A percentile compares a stretch with the other conserved stretches of the same genome.
Conservation (phyloP, 495 filamentous ascomycete species). For the Friedmanniomyces simplex region DNA sequence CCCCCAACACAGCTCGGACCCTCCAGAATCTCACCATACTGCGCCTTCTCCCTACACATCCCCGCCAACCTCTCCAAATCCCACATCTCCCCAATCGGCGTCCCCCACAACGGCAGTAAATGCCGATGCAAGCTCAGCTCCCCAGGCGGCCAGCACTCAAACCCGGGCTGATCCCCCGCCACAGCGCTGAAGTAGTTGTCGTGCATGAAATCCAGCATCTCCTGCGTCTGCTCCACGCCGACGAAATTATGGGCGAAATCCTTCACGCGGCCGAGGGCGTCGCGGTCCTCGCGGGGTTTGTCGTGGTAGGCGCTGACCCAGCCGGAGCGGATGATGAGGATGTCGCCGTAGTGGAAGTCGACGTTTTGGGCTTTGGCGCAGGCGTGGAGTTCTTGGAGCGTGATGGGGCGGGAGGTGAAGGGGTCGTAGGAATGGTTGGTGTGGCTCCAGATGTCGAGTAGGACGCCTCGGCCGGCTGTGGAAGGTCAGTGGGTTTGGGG, state of each 20-base stretch:
- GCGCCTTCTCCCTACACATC: constrained; percentile 39
- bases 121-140: constrained; percentile 44
- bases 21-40: constrained; percentile 40
- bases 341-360: constrained; percentile 50
- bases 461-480: constrained; percentile 40
- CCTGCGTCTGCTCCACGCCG: constrained; percentile 47
- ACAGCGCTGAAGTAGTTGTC: constrained; percentile 56
- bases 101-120: constrained; percentile 54
- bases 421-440: constrained; percentile 43
- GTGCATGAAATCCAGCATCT: constrained; percentile 51
- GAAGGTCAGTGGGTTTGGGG: neutral
- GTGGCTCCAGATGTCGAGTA: constrained; percentile 44
- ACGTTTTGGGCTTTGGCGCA: constrained; percentile 48
- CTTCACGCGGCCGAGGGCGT: neutral
- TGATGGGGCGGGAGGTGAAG: constrained; percentile 51
- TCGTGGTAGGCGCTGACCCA: constrained; percentile 47
- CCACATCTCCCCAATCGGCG: constrained; percentile 50
- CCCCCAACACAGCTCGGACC: too few species aligned
- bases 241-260: constrained; percentile 19
- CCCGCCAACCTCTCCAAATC: constrained; percentile 42
- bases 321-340: constrained; percentile 58
- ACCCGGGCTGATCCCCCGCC: constrained; percentile 48
- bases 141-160: constrained; percentile 49
- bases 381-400: constrained; percentile 42
- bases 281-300: constrained; percentile 29